A percentile compares a stretch with the other conserved stretches of the same genome.
Evolutionary conservation across 2,329 filamentous ascomycete genomes (phyloP).

Genomic region (Colletotrichum liriopes): DNA sequence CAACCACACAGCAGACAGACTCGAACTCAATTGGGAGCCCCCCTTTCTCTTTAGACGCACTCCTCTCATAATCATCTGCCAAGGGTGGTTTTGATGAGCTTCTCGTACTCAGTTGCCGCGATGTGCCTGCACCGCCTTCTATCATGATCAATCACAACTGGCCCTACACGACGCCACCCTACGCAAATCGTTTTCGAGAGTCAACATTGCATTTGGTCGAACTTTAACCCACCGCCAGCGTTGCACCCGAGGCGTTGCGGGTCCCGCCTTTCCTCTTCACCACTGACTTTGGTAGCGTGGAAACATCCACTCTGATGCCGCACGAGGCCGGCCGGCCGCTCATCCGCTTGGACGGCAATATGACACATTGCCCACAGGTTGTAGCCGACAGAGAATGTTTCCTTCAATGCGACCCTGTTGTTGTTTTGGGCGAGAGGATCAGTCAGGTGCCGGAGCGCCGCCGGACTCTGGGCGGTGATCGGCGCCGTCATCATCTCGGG

Average conservation of each 20-base stretch:
- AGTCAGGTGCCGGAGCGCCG: conserved; percentile 42
- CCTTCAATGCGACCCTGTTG: conserved; percentile 39
- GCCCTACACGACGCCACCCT: conserved; percentile 28
- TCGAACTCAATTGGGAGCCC: conserved; percentile 16
- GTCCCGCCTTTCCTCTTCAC: conserved; percentile 23
- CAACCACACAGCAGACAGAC: conserved; percentile 21
- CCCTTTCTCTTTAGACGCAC: conserved; percentile 24
- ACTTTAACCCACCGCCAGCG: conserved; percentile 32
- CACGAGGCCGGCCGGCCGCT: conserved; percentile 28
- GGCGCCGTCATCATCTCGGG: conserved; percentile 44
- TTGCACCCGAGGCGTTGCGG: conserved; percentile 37
- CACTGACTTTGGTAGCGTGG: conserved; percentile 31
- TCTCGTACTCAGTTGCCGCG: conserved; percentile 40
- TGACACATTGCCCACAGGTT: conserved; percentile 38
- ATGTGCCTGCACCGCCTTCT: conserved; percentile 29
- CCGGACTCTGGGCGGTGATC: conserved; percentile 39
- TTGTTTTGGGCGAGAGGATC: conserved; percentile 32
- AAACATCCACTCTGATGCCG: conserved; percentile 39
- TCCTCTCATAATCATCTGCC: conserved; percentile 41
- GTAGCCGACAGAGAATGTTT: conserved; percentile 33
- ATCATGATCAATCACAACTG: conserved; percentile 21
- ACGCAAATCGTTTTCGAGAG: conserved; percentile 18
- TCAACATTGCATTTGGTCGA: conserved; percentile 22
- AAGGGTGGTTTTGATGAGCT: conserved; percentile 43
- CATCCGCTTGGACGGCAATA: conserved; percentile 34